A percentile compares a stretch with the other conserved stretches of the same genome.
These are phyloP conservation scores for Themeda triandra DNA, from an alignment of 176 grass and related monocot genomes.

Conservation along the genomic window DNA sequence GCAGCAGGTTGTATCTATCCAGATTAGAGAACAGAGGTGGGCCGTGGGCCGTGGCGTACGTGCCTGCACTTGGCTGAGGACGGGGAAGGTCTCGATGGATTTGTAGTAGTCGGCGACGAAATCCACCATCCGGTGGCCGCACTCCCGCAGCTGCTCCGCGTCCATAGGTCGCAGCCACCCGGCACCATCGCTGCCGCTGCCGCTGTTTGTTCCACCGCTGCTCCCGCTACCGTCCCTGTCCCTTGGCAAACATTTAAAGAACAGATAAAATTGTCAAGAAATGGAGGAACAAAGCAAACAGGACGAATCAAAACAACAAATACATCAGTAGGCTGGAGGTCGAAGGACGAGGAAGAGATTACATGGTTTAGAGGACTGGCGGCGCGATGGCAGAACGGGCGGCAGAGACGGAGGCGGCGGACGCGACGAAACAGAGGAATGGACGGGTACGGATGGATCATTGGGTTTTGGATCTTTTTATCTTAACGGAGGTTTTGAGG, in stretches of 20 bases:
- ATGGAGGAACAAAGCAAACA: not conserved
- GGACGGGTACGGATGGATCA: not conserved
- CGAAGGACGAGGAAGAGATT: not conserved
- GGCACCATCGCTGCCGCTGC: not conserved
- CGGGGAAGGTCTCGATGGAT: conserved; percentile 59
- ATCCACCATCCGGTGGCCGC: conserved; percentile 71
- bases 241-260: conserved; percentile 10
- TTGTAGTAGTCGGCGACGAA: conserved; percentile 78
- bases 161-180: conserved; percentile 56
- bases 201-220: not conserved
- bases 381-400: not conserved
- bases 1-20: not conserved
- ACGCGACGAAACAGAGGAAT: not conserved
- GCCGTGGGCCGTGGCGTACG: not conserved
- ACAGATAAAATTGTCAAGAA: not conserved
- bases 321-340: not conserved
- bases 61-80: conserved; percentile 75
- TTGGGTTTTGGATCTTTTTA: too few species aligned
- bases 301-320: not conserved
- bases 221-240: not conserved
- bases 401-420: not conserved
- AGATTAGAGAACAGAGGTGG: not conserved
- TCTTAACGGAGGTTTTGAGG: not conserved
- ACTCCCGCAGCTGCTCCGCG: conserved; percentile 69
- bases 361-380: not conserved